phyloP scores from a whole-genome alignment of 106 monocot genomes.

The Dioscorea alata region DNA sequence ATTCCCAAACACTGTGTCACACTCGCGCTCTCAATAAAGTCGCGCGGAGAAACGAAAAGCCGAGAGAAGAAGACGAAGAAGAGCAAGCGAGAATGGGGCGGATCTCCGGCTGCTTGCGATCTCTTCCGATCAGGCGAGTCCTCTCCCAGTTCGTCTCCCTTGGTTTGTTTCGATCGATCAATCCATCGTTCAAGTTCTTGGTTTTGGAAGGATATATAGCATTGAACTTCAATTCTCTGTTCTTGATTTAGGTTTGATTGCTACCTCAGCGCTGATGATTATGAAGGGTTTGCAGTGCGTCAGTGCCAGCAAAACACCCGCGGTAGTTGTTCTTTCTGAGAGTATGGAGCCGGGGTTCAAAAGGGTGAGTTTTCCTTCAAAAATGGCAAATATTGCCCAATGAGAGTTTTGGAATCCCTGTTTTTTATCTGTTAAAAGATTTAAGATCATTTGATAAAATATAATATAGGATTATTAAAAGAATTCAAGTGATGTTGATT shows the following conservation, averaged over 20 bases:
- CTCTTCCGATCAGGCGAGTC: constrained; percentile 16
- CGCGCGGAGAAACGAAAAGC: no score
- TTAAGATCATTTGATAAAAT: no score
- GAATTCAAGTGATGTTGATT: no score
- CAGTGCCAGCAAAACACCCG: constrained; percentile 11
- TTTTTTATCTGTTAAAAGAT: no score
- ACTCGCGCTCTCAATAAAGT: no score
- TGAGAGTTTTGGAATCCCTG: no score
- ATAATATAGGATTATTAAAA: no score
- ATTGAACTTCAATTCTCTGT: no score
- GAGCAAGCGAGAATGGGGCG: constrained; percentile 1
- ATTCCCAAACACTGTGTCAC: no score
- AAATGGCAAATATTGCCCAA: no score
- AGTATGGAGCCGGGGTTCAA: constrained; percentile 20
- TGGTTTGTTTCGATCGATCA: not conserved
- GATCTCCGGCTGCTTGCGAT: constrained; percentile 8
- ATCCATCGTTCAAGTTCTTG: not conserved
- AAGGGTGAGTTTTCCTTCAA: constrained; percentile 1
- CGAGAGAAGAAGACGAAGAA: not conserved
- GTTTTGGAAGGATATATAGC: no score
- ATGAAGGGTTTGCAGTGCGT: constrained; percentile 12
- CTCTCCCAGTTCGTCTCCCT: constrained; percentile 7
- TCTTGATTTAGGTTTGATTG: constrained; percentile 11
- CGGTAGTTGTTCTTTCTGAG: constrained; percentile 13
- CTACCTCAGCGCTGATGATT: constrained; percentile 13